A percentile compares a stretch with the other conserved stretches of the same genome.
phyloP scores from a whole-genome alignment of 2,329 filamentous ascomycete species.

The Incumbomyces lentus region DNA sequence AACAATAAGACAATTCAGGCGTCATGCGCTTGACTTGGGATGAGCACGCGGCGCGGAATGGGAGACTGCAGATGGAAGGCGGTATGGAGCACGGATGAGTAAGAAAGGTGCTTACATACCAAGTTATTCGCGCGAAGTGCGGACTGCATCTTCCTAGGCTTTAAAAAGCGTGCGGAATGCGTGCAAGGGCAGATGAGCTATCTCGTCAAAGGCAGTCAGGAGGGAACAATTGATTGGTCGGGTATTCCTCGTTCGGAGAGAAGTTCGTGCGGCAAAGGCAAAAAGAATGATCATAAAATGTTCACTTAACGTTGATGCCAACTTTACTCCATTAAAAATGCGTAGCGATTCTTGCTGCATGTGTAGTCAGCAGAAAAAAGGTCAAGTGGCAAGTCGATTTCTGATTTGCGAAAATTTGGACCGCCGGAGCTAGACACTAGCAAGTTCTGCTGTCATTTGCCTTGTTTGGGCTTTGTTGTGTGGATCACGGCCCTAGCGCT shows the following conservation, averaged over 20 bases:
- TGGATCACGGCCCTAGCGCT: too few species aligned
- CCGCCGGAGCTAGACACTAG: too few species aligned
- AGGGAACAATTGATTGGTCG: too few species aligned
- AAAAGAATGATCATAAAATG: too few species aligned
- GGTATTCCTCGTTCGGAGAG: too few species aligned
- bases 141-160: conserved; percentile 1
- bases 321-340: not conserved
- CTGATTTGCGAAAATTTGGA: too few species aligned
- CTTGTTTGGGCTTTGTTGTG: not conserved
- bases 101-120: conserved; percentile 7
- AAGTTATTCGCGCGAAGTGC: not conserved
- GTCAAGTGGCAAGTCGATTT: not conserved
- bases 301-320: not conserved
- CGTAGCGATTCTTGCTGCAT: not conserved
- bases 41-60: not conserved
- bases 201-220: too few species aligned
- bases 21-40: too few species aligned
- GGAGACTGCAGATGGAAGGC: too few species aligned
- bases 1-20: not conserved
- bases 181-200: too few species aligned
- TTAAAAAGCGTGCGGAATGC: not conserved
- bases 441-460: too few species aligned
- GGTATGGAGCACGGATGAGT: conserved; percentile 6
- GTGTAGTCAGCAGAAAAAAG: not conserved
- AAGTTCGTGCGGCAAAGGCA: too few species aligned